Evolutionary conservation across 352 stramenopile species (phyloP), one percentile per base, ranked within the genome.

Genomic region (Pythium vanterpoolii): DNA sequence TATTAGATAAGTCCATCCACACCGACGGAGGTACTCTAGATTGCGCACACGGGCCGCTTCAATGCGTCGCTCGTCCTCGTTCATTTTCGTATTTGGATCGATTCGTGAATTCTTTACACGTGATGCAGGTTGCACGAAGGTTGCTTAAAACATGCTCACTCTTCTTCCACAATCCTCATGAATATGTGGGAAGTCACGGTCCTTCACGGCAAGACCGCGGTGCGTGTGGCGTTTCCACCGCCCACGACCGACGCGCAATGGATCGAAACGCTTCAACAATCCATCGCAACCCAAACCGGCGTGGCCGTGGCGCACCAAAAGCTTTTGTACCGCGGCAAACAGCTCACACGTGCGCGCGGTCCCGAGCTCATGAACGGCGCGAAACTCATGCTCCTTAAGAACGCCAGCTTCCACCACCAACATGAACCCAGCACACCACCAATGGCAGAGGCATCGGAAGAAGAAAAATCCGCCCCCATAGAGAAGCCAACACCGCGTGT

Each of bases 1-100:
- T 16, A 21, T 23, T 19, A 1, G 39, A 7, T n/a, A 10, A 31
- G 19, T 66, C 9, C 56, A 83, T 74, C 68, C 51, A 47, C 31
- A 66, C 58, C 47, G 40, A n/a, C 72, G 75, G 30, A 94, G 85
- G 57, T 92, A 94, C 66, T 73, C 82, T 49, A 91, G 70, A 62
- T 94, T 94, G 68, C 80, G 82, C 45, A 69, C 69, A 7, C 76
- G 72, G 39, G 84, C 84, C 16, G 67, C 71, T 60, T 84, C 80
- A 40, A 94, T 74, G 40, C 84, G 84, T 4, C 38, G 56, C 21
- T 46, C 43, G 23, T 70, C 56, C 1, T 30, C 34, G 14, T 70
- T 56, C 62, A 70, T 70, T 43, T 31, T 55, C 18, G 18, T 7
- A 4, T 21, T n/a, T 8, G 6, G 34, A 18, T 5, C 6, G 3